These are phyloP conservation scores for Trypanosoma lewisi DNA, from an alignment of 208 protist species.

Conservation along the genomic window DNA sequence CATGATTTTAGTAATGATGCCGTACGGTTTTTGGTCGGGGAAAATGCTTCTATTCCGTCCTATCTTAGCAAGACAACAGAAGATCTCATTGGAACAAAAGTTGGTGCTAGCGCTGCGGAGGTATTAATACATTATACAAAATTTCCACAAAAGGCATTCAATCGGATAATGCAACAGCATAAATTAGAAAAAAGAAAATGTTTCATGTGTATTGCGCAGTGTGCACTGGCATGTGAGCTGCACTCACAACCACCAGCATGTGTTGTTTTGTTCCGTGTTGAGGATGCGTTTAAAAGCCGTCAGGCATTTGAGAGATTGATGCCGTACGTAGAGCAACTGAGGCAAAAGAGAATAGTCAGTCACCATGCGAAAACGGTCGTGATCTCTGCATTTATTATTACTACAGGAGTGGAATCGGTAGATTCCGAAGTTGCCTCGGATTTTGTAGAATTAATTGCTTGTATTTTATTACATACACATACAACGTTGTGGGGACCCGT, in stretches of 20 bases:
- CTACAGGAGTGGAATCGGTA: slow-evolving; percentile 37
- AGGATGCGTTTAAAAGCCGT: slow-evolving; percentile 15
- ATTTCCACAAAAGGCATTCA: slow-evolving; percentile 45
- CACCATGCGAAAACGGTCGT: not conserved
- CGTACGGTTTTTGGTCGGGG: slow-evolving; percentile 57
- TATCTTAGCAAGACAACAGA: slow-evolving; percentile 54
- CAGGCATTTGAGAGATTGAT: slow-evolving; percentile 29
- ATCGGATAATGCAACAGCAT: slow-evolving; percentile 29
- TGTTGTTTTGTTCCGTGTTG: slow-evolving; percentile 59
- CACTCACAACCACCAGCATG: slow-evolving; percentile 39
- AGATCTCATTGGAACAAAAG: slow-evolving; percentile 37
- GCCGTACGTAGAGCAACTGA: slow-evolving; percentile 48
- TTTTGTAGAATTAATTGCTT: slow-evolving; percentile 49
- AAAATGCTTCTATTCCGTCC: slow-evolving; percentile 20
- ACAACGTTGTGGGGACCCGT: slow-evolving; percentile 60
- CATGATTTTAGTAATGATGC: slow-evolving; percentile 88
- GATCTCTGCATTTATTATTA: slow-evolving; percentile 16
- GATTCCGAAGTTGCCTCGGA: slow-evolving; percentile 27
- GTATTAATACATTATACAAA: slow-evolving; percentile 38
- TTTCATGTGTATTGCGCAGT: slow-evolving; percentile 36
- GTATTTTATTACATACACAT: slow-evolving; percentile 42
- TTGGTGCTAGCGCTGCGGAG: slow-evolving; percentile 42
- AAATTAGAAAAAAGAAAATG: slow-evolving; percentile 40
- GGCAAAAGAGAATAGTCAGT: slow-evolving; percentile 29
- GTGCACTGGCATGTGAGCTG: slow-evolving; percentile 38